phyloP scores from a whole-genome alignment of 768 basidiomycete genomes.

The Podaxis sp. region DNA sequence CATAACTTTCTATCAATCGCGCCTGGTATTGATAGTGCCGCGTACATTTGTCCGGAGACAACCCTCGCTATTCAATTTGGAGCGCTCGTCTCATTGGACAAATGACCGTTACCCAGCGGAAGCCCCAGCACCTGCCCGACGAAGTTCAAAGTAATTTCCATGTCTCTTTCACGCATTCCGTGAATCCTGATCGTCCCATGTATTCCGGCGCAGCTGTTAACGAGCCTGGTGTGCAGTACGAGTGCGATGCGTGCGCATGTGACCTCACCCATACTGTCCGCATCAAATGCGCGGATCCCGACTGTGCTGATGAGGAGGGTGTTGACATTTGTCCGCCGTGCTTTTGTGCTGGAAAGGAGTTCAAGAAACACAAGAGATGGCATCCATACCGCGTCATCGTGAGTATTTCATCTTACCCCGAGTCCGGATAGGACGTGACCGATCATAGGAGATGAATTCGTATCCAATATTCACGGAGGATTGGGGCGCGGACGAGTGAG shows the following conservation, averaged over 20 bases:
- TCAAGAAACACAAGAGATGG: conserved; percentile 77
- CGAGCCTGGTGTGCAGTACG: conserved; percentile 80
- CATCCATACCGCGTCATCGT: conserved; percentile 95
- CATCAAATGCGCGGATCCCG: conserved; percentile 90
- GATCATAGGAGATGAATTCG: conserved; percentile 83
- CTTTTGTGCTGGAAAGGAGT: conserved; percentile 91
- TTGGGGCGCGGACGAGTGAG: conserved; percentile 98
- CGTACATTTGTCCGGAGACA: neutral
- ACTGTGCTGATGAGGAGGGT: conserved; percentile 63
- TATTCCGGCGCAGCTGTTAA: conserved; percentile 53
- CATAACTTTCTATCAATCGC: conserved; percentile 15
- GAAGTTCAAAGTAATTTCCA: conserved; percentile 58
- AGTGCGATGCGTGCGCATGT: conserved; percentile 80
- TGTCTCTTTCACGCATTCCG: conserved; percentile 19
- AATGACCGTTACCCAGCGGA: conserved; percentile 71
- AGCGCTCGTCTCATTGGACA: conserved; percentile 6
- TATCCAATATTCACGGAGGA: conserved; percentile 94
- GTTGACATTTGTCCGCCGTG: conserved; percentile 93
- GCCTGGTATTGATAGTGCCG: neutral
- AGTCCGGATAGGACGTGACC: conserved; percentile 15
- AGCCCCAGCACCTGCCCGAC: conserved; percentile 61
- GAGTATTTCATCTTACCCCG: conserved; percentile 24
- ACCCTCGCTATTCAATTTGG: neutral
- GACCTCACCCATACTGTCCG: conserved; percentile 97
- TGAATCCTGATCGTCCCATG: conserved; percentile 17